Percentiles rank a stretch among this genome's conserved stretches.
Conservation (phyloP, 371 early-diverging fungal species). For the Entomophthora muscae region DNA sequence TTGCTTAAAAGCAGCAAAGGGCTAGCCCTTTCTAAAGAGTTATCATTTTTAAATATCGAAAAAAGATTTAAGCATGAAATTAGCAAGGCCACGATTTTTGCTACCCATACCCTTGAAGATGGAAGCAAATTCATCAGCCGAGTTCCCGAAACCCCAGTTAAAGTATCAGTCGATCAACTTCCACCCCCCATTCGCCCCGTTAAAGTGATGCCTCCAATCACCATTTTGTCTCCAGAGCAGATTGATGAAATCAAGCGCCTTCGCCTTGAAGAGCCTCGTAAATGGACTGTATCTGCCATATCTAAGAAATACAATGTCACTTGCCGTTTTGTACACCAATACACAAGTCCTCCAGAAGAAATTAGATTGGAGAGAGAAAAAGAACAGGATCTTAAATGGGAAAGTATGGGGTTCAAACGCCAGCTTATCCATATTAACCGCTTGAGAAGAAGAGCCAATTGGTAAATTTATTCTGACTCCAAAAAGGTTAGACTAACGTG, state of each 20-base stretch:
- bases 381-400: conserved; percentile 1
- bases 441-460: conserved; percentile 7
- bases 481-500: too few relatives aligned
- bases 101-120: conserved; percentile 11
- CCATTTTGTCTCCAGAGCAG: conserved; percentile 15
- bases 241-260: conserved; percentile 18
- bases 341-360: neutral
- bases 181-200: conserved; percentile 18
- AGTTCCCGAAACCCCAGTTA: neutral
- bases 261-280: conserved; percentile 17
- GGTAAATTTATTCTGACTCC: conserved; percentile 10
- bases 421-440: conserved; percentile 8
- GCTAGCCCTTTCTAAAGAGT: too few relatives aligned
- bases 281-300: conserved; percentile 18
- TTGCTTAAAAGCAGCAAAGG: too few relatives aligned
- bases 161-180: conserved; percentile 11
- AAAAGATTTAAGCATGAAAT: conserved; percentile 1
- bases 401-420: conserved; percentile 4
- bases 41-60: neutral
- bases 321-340: neutral
- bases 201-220: neutral
- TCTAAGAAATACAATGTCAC: conserved; percentile 18
- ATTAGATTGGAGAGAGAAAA: neutral
- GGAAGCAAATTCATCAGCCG: conserved; percentile 12
- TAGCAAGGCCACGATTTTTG: conserved; percentile 10